A percentile compares a stretch with the other conserved stretches of the same genome.
phyloP scores from a whole-genome alignment of 192 early-diverging fungal species.

The Coemansia sp. region DNA sequence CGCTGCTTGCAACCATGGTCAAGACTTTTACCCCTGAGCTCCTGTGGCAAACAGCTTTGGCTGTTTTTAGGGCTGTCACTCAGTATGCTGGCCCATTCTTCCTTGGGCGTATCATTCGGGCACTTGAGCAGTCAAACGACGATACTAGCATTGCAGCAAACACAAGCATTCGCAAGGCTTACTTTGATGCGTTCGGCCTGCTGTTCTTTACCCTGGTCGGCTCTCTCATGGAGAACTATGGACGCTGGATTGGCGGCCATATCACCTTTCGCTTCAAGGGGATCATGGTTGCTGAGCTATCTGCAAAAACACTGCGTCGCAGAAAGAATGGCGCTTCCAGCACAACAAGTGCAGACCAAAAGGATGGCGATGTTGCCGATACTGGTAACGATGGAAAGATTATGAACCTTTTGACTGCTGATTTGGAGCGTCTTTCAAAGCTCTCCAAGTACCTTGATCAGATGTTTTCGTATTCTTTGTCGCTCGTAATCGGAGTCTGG shows the following conservation, averaged over 20 bases:
- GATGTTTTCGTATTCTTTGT: constrained; percentile 64
- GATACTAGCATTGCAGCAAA: constrained; percentile 1
- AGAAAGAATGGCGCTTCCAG: constrained; percentile 50
- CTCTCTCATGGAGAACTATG: constrained; percentile 55
- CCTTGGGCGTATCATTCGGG: constrained; percentile 55
- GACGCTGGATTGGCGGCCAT: constrained; percentile 63
- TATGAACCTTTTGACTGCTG: constrained; percentile 68
- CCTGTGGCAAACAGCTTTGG: constrained; percentile 28
- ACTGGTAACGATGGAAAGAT: constrained; percentile 60
- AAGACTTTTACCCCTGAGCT: constrained; percentile 46
- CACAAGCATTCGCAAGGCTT: constrained; percentile 32
- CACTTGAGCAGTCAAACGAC: constrained; percentile 46
- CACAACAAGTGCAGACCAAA: constrained; percentile 6
- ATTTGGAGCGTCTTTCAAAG: constrained; percentile 63
- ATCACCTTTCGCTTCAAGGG: constrained; percentile 60
- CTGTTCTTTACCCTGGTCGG: constrained; percentile 48
- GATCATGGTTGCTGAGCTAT: constrained; percentile 62
- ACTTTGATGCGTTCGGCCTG: constrained; percentile 60
- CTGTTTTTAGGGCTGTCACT: constrained; percentile 25
- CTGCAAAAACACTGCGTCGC: constrained; percentile 60
- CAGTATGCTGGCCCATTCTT: constrained; percentile 57
- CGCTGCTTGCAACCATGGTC: constrained; percentile 34
- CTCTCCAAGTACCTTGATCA: constrained; percentile 59
- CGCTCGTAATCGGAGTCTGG: constrained; percentile 66
- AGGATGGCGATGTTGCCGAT: constrained; percentile 22